phyloP scores from a whole-genome alignment of 305 asterid genomes.

The Rubia occidens region DNA sequence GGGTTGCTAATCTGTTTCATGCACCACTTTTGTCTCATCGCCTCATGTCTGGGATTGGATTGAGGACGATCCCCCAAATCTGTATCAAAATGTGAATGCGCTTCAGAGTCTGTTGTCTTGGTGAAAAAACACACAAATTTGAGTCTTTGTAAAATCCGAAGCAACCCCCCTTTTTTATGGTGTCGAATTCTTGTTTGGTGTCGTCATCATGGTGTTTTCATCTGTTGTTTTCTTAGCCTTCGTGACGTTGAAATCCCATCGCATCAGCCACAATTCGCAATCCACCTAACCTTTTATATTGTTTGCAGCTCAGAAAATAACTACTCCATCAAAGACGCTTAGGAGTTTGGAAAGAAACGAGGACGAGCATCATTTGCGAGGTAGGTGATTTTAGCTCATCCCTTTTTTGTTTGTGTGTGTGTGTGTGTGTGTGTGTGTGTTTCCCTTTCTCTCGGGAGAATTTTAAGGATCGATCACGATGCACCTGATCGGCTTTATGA shows the following conservation, averaged over 20 bases:
- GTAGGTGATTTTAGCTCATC: not conserved
- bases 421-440: too few relatives aligned
- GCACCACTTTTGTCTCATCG: not conserved
- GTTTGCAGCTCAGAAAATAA: not conserved
- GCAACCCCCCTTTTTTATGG: not conserved
- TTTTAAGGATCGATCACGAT: not conserved
- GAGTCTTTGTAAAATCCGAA: slow-evolving; percentile 9
- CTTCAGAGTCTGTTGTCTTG: too few relatives aligned
- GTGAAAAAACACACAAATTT: not conserved
- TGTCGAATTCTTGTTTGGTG: not conserved
- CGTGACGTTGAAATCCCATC: not conserved
- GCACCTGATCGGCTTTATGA: not conserved
- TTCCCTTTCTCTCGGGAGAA: not conserved
- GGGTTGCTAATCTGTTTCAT: slow-evolving; percentile 1
- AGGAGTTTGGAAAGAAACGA: not conserved
- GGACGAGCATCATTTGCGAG: slow-evolving; percentile 6
- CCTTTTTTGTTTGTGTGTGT: too few relatives aligned
- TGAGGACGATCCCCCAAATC: not conserved
- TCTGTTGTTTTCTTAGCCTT: not conserved
- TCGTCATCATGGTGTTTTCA: not conserved
- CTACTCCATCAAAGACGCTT: not conserved
- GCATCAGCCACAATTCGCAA: not conserved
- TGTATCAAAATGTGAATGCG: not conserved
- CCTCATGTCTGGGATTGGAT: not conserved
- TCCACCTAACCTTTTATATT: not conserved